Evolutionary conservation across 495 filamentous ascomycete genomes (phyloP).

Genomic region (Parmelia sp.): DNA sequence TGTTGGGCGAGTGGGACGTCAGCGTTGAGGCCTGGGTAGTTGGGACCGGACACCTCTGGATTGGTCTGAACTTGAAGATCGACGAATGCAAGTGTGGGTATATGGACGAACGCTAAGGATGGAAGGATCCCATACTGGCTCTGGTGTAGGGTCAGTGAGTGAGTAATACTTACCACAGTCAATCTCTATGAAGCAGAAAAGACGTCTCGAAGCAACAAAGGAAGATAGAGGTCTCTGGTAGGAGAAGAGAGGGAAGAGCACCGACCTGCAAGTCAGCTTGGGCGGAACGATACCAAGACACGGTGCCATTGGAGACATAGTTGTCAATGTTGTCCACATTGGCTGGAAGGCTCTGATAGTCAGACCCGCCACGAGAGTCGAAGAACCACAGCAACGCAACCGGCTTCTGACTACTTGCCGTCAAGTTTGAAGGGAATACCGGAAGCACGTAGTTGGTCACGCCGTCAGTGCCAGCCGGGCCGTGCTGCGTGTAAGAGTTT

Average conservation of each 20-base stretch:
- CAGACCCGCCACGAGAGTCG: constrained; percentile 58
- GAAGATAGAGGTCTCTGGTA: background rate
- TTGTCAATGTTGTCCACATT: constrained; percentile 33
- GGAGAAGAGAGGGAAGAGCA: background rate
- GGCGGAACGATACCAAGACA: constrained; percentile 54
- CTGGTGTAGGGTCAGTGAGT: constrained; percentile 2
- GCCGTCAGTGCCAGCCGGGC: constrained; percentile 46
- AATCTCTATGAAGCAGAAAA: background rate
- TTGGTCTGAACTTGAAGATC: constrained; percentile 43
- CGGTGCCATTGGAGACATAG: constrained; percentile 38
- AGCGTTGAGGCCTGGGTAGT: constrained; percentile 60
- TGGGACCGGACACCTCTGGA: constrained; percentile 33
- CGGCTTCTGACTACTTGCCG: constrained; percentile 31
- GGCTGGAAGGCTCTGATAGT: constrained; percentile 38
- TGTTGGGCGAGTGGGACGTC: constrained; percentile 53
- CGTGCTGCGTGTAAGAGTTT: constrained; percentile 49
- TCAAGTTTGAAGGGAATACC: constrained; percentile 36
- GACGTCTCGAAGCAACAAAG: background rate
- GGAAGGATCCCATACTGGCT: constrained; percentile 46
- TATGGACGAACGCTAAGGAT: constrained; percentile 67
- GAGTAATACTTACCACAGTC: background rate
- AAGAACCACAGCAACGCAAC: constrained; percentile 68
- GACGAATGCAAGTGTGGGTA: constrained; percentile 53
- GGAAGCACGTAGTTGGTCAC: constrained; percentile 65
- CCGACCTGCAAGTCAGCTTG: constrained; percentile 36